These are phyloP conservation scores for Parathielavia appendiculata DNA, from an alignment of 495 filamentous ascomycete species.

Conservation along the genomic window DNA sequence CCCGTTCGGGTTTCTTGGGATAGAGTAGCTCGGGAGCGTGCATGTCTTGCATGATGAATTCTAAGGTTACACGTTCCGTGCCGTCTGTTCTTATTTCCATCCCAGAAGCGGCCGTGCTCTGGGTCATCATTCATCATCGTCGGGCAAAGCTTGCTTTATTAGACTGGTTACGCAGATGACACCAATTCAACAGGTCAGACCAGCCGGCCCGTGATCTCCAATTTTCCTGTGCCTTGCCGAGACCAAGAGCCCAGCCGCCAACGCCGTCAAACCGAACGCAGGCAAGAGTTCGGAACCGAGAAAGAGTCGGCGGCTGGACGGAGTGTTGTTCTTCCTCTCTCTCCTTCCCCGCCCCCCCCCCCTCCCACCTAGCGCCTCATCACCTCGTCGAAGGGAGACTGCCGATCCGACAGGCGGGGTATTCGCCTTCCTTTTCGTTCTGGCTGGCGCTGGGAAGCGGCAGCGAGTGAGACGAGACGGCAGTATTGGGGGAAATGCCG, in stretches of 20 bases:
- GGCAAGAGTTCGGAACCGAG: slow-evolving; percentile 10
- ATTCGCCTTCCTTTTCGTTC: too few relatives aligned
- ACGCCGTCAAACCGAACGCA: background rate
- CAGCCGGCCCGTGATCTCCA: slow-evolving; percentile 7
- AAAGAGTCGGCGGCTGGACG: slow-evolving; percentile 4
- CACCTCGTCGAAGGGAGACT: background rate
- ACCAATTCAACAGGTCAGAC: too few relatives aligned
- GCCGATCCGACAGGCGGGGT: background rate
- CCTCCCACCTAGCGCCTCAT: background rate
- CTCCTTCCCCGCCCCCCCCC: too few relatives aligned
- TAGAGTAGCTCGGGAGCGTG: too few relatives aligned
- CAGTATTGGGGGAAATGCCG: slow-evolving; percentile 11
- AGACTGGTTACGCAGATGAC: too few relatives aligned
- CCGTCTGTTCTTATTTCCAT: too few relatives aligned
- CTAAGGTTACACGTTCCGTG: too few relatives aligned
- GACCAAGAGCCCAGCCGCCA: background rate
- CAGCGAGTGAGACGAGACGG: background rate
- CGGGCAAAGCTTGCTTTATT: too few relatives aligned
- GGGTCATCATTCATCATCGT: too few relatives aligned
- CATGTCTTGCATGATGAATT: too few relatives aligned
- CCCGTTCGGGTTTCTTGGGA: too few relatives aligned
- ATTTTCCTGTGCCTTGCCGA: slow-evolving; percentile 6
- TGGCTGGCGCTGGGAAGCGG: background rate
- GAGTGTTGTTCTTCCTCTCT: background rate
- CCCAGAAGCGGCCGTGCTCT: too few relatives aligned